Evolutionary conservation across 441 rosid genomes (phyloP).

Genomic region (Syzygium malaccense): DNA sequence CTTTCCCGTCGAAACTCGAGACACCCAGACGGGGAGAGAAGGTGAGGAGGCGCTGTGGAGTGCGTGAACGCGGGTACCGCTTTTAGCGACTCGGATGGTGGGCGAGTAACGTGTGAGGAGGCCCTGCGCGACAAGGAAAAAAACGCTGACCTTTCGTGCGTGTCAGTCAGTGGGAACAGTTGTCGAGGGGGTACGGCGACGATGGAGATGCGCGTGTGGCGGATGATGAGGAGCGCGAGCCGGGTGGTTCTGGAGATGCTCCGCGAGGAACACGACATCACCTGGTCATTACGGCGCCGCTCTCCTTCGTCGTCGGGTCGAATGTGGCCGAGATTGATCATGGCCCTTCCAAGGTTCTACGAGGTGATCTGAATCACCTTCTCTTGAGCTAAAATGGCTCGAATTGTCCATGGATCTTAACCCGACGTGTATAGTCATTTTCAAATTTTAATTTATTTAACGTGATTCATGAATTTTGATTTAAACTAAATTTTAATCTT

Average conservation of each 20-base stretch:
- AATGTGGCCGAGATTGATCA: neutral
- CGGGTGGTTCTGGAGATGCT: neutral
- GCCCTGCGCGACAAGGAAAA: neutral
- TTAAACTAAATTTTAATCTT: no score
- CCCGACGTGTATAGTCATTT: no score
- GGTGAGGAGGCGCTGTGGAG: neutral
- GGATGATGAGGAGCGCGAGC: neutral
- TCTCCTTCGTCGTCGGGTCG: neutral
- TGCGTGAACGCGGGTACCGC: neutral
- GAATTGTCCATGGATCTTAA: no score
- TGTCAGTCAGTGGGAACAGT: neutral
- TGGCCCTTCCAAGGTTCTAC: neutral
- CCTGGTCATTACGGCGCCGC: neutral
- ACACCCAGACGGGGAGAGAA: neutral
- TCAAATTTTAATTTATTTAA: no score
- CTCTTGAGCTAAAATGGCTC: no score
- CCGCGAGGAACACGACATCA: neutral
- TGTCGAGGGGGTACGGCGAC: neutral
- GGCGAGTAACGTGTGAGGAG: neutral
- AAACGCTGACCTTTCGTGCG: neutral
- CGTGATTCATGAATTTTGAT: no score
- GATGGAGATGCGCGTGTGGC: neutral
- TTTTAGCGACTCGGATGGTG: neutral
- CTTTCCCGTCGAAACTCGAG: neutral
- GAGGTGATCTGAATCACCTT: no score